A percentile compares a stretch with the other conserved stretches of the same genome.
Conservation (phyloP, 2,329 filamentous ascomycete species). For the Didymella sp. region DNA sequence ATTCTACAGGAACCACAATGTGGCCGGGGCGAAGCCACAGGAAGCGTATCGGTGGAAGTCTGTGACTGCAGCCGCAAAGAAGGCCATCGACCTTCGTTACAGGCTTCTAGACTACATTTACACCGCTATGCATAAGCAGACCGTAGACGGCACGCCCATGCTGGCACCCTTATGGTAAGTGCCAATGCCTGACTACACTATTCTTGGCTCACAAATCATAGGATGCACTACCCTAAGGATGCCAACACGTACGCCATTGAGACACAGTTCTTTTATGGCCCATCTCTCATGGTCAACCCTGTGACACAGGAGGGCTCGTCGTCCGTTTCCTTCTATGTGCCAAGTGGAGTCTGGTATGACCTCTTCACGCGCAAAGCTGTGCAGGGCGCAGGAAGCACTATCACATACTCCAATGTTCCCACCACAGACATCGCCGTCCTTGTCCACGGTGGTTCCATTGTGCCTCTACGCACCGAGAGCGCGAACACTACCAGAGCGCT, state of each 20-base stretch:
- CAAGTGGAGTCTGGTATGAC: constrained; percentile 61
- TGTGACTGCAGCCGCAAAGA: constrained; percentile 69
- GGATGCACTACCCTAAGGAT: constrained; percentile 69
- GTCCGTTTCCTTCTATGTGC: constrained; percentile 63
- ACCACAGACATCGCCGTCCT: constrained; percentile 67
- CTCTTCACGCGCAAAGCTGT: constrained; percentile 43
- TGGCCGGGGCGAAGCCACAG: constrained; percentile 63
- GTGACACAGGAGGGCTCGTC: constrained; percentile 61
- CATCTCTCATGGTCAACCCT: constrained; percentile 63
- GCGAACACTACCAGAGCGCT: constrained; percentile 69
- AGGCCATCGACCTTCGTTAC: constrained; percentile 75
- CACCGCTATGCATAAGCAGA: constrained; percentile 69
- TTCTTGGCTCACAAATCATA: constrained; percentile 1
- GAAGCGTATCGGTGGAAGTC: constrained; percentile 67
- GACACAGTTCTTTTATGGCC: constrained; percentile 65
- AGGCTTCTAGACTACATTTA: constrained; percentile 82
- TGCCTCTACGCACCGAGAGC: constrained; percentile 63
- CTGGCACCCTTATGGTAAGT: constrained; percentile 74
- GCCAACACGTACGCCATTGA: constrained; percentile 58
- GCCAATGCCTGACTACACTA: too few relatives aligned
- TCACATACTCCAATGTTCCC: constrained; percentile 56
- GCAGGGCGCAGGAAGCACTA: constrained; percentile 48
- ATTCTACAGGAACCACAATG: constrained; percentile 77
- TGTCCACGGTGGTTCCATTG: constrained; percentile 67
- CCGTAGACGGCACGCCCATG: constrained; percentile 67